Base-by-base conservation (phyloP, 345 rosid genomes). In the Combretum micranthum region DNA sequence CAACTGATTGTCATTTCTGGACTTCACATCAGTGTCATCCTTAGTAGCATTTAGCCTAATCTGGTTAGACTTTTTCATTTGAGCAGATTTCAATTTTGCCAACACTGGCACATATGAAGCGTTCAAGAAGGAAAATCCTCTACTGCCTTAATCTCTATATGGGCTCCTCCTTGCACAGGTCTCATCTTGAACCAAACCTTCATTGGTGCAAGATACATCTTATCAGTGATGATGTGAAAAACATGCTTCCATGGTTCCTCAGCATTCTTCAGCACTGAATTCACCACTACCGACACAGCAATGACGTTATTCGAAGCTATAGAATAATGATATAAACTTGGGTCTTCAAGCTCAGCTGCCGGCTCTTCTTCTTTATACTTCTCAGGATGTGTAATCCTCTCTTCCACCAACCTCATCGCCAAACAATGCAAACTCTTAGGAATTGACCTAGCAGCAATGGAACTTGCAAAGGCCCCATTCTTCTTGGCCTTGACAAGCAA, bases 141-240 rank as follows among this genome's bases (percentile, higher is more conserved):
- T 63, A 85, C 75, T 0, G 83, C 79, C 68, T 86, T 85, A 62
- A 91, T 80, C 75, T 88, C 98, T 59, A 91, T 72, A 53, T 72
- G 80, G 0, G 89, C 88, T 42, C 95, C 96, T 32, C 85, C 80
- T 62, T 75, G 82, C 53, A 83, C 81, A 42, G 94, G 89, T 72
- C 86, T 82, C 98, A 91, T 91, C 79, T 70, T 80, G 66, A 88
- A 91, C 98, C 98, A 91, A 6, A 85, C 98, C 80, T 88, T 88
- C 96, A 88, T 84, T 0, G 96, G 96, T 45, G 95, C 96, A 20
- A 88, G 66, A 74, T 80, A 83, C 96, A 83, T 88, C 52, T 83
- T 71, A 68, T 91, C 84, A 0, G 94, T 85, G 45, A 90, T 94
- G 22, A 90, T 77, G 65, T 90, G 97, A 45, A 90, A 90, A 17